A percentile compares a stretch with the other conserved stretches of the same genome.
Evolutionary conservation across 352 stramenopile genomes (phyloP).

Genomic region (Phytophthora sp.): DNA sequence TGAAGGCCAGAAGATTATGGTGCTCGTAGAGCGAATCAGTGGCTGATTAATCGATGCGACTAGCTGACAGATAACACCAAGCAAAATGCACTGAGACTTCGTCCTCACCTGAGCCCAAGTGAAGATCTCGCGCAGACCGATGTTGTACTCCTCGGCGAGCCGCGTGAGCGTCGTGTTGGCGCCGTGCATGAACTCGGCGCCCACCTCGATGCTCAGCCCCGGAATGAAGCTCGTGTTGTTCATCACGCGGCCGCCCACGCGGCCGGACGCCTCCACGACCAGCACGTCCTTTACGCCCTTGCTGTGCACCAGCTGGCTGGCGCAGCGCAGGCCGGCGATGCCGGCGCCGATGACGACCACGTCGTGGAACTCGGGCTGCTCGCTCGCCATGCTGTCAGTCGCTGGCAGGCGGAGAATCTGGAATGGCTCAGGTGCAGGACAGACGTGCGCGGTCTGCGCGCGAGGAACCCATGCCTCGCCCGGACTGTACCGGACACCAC

Average conservation of each 20-base stretch:
- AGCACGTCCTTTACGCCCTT: constrained; percentile 70
- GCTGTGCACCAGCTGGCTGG: constrained; percentile 59
- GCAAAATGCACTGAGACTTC: constrained; percentile 9
- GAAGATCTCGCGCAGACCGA: constrained; percentile 82
- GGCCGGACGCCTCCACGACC: constrained; percentile 73
- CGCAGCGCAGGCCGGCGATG: constrained; percentile 69
- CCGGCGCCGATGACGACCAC: constrained; percentile 78
- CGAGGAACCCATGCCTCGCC: neutral
- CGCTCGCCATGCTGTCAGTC: constrained; percentile 11
- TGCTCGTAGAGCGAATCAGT: constrained; percentile 55
- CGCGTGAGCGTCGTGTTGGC: constrained; percentile 79
- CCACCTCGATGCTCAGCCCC: constrained; percentile 75
- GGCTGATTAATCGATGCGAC: constrained; percentile 92
- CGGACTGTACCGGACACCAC: constrained; percentile 10
- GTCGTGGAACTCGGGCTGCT: constrained; percentile 48
- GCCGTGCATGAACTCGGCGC: constrained; percentile 78
- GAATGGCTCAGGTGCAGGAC: constrained; percentile 15
- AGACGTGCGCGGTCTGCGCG: neutral
- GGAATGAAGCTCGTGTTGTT: constrained; percentile 68
- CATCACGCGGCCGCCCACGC: constrained; percentile 72
- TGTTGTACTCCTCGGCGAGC: constrained; percentile 67
- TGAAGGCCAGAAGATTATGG: constrained; percentile 89
- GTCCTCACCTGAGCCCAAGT: constrained; percentile 83
- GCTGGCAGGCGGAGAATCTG: constrained; percentile 5
- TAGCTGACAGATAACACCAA: constrained; percentile 14